These are phyloP conservation scores for Dipteronia sinensis DNA, from an alignment of 345 rosid species.

Conservation along the genomic window DNA sequence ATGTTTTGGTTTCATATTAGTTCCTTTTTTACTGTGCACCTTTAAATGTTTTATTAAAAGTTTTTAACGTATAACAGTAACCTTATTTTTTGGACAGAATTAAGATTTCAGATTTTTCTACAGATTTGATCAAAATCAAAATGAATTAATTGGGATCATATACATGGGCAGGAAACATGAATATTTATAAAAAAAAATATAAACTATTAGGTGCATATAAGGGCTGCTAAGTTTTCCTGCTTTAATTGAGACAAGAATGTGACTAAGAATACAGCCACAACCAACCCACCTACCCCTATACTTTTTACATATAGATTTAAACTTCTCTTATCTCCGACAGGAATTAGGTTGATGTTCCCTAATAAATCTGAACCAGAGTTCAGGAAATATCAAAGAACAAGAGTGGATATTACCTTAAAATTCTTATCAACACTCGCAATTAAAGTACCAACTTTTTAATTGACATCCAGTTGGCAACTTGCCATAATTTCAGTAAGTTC, in stretches of 20 bases:
- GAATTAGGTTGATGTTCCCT: not conserved
- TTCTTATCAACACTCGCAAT: not conserved
- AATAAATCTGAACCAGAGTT: not conserved
- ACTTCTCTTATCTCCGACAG: not conserved
- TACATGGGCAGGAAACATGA: too few relatives aligned
- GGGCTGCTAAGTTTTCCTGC: not conserved
- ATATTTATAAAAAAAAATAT: too few relatives aligned
- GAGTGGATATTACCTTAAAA: too few relatives aligned
- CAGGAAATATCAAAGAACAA: not conserved
- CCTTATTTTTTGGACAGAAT: too few relatives aligned
- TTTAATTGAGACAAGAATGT: not conserved
- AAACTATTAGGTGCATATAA: too few relatives aligned
- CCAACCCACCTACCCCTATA: not conserved
- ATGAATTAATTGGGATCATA: too few relatives aligned
- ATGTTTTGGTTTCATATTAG: not conserved
- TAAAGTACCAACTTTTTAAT: not conserved
- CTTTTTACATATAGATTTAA: not conserved
- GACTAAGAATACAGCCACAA: not conserved
- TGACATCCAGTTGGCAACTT: not conserved
- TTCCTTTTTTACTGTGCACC: not conserved
- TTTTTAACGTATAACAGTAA: not conserved
- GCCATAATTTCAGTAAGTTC: not conserved
- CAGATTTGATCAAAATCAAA: too few relatives aligned
- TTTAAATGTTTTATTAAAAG: too few relatives aligned
- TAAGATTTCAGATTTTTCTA: too few relatives aligned